Conservation (phyloP, 805 yeast species). For the Lachancea thermotolerans region DNA sequence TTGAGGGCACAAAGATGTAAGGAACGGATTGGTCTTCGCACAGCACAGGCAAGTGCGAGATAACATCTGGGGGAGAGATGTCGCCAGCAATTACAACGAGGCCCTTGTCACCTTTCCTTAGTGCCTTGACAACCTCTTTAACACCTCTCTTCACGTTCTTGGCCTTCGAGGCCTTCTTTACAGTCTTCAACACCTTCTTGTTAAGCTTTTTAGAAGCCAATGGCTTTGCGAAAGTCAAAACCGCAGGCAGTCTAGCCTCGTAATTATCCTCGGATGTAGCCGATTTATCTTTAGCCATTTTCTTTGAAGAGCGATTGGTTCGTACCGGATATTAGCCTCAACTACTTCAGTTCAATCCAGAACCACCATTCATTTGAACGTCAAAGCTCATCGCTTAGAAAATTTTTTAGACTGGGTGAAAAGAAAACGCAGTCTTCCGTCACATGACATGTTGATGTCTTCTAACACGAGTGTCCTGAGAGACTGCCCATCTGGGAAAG, state of each 20-base stretch:
- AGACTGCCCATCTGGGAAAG: too few relatives aligned
- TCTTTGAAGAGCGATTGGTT: background rate
- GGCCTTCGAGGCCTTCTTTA: conserved; percentile 96
- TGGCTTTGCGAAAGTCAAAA: conserved; percentile 88
- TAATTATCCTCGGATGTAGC: conserved; percentile 63
- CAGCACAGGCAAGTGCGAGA: conserved; percentile 93
- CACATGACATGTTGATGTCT: too few relatives aligned
- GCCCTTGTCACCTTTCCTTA: conserved; percentile 97
- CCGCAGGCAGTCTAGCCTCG: conserved; percentile 85
- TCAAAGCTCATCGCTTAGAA: background rate
- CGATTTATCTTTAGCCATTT: conserved; percentile 21
- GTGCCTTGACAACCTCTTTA: conserved; percentile 95
- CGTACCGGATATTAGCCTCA: too few relatives aligned
- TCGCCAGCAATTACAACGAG: conserved; percentile 96
- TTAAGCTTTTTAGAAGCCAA: conserved; percentile 93
- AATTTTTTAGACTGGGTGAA: background rate
- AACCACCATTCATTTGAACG: too few relatives aligned
- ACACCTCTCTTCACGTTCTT: conserved; percentile 98
- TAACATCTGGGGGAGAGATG: conserved; percentile 94
- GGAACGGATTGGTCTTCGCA: conserved; percentile 95
- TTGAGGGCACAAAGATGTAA: conserved; percentile 88
- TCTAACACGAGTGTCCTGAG: too few relatives aligned
- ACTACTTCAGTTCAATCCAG: too few relatives aligned
- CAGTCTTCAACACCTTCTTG: conserved; percentile 90
- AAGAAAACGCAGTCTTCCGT: background rate